Base-by-base conservation (phyloP, 768 basidiomycete species). In the Hydnum rufescens region DNA sequence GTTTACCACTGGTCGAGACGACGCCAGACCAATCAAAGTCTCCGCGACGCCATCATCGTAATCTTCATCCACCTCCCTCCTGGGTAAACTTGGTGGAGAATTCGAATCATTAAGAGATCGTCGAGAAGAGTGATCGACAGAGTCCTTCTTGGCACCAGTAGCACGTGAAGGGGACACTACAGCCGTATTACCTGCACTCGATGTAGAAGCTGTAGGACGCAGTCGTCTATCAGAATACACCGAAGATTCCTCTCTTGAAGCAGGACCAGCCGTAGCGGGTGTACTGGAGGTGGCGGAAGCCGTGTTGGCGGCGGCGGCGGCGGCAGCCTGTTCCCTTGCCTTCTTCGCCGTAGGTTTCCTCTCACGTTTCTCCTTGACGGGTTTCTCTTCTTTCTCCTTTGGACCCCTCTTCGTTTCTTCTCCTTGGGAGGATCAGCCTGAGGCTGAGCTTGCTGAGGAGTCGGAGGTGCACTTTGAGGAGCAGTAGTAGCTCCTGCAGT, bases 341-440 rank as follows among this genome's bases (percentile, higher is more conserved):
- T 16, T 30, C 55, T 48, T 44, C 26, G 43, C 55, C 19, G 56
- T 32, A n/a, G 55, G 46, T 52, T 60, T 61, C 51, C 60, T 13
- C 34, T 58, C 58, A 57, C 57, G 58, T 60, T 57, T 57, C 55
- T 29, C 57, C 57, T 59, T 60, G 42, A 34, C 25, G 13, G 57
- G 52, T 23, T 55, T 36, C 32, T 53, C 52, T n/a, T 55, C 49
- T 53, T 58, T 59, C 47, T 63, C 61, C 42, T 59, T 52, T 28
- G 32, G 39, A 25, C 58, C 19, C 48, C 53, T 51, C 53, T 42
- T 34, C 53, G 28, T 31, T 54, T 58, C 30, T 48, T 51, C 43
- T 58, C 62, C 54, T 60, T 62, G 44, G 54, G 51, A 19, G 47
- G 51, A 4, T 53, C 49, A 42, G 49, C 48, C 32, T 58, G 42